phyloP scores from a whole-genome alignment of 108 stramenopile species.

The Cyclotella baltica region DNA sequence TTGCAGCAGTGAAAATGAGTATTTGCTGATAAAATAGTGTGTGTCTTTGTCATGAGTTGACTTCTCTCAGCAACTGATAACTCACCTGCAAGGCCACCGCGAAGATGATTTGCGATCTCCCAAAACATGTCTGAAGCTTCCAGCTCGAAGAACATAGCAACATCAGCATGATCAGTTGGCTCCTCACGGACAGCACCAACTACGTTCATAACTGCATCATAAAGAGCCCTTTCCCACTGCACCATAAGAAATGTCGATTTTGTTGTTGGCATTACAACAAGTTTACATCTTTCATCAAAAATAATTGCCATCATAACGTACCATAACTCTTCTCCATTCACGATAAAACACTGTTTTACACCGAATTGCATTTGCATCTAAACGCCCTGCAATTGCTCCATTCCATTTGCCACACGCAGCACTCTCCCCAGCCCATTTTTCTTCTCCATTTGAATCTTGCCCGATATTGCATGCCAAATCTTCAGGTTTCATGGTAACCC shows the following conservation, averaged over 20 bases:
- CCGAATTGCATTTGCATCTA: conserved; percentile 63
- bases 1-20: too few relatives aligned
- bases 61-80: too few relatives aligned
- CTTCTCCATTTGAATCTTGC: conserved; percentile 67
- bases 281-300: neutral
- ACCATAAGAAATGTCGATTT: neutral
- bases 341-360: conserved; percentile 81
- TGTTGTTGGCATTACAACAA: neutral
- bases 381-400: conserved; percentile 71
- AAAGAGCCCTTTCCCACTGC: conserved; percentile 73
- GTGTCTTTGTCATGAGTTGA: too few relatives aligned
- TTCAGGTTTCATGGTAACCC: conserved; percentile 35
- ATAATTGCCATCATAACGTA: conserved; percentile 9
- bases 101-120: conserved; percentile 71
- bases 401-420: conserved; percentile 86
- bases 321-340: conserved; percentile 84
- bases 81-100: conserved; percentile 81
- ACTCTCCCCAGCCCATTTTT: conserved; percentile 81
- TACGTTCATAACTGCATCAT: conserved; percentile 77
- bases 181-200: conserved; percentile 76
- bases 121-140: conserved; percentile 87
- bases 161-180: conserved; percentile 73
- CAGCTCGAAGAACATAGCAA: conserved; percentile 77
- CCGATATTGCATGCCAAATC: conserved; percentile 71
- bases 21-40: too few relatives aligned